phyloP scores from a whole-genome alignment of 2,329 filamentous ascomycete genomes.

The Verticillium alfalfae region DNA sequence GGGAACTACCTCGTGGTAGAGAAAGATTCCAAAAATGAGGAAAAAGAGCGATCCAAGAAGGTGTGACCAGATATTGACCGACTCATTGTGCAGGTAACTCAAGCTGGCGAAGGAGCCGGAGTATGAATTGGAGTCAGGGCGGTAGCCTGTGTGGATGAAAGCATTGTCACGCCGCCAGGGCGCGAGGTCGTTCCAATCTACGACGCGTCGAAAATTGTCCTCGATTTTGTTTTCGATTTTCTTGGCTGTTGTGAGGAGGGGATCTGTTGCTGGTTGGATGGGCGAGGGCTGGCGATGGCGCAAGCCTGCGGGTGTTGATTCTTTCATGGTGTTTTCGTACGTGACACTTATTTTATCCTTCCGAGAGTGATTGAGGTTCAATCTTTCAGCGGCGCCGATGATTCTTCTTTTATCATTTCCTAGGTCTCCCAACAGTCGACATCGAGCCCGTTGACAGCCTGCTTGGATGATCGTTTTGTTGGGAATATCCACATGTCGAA shows the following conservation, averaged over 20 bases:
- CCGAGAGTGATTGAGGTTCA: too few relatives aligned
- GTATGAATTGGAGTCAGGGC: conserved; percentile 44
- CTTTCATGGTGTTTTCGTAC: background rate
- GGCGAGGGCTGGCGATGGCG: background rate
- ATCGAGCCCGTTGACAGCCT: background rate
- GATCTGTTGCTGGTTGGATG: background rate
- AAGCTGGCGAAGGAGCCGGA: conserved; percentile 38
- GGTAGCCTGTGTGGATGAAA: conserved; percentile 50
- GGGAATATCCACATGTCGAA: background rate
- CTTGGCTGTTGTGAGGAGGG: conserved; percentile 17
- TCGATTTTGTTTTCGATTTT: conserved; percentile 33
- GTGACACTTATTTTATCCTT: background rate
- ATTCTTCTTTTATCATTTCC: background rate
- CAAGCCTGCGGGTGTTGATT: background rate
- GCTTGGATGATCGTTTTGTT: background rate
- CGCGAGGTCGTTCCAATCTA: conserved; percentile 55
- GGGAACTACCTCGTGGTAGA: conserved; percentile 55
- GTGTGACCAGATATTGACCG: conserved; percentile 59
- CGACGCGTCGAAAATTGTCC: conserved; percentile 26
- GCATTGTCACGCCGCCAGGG: conserved; percentile 55
- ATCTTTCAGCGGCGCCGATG: background rate
- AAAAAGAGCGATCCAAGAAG: conserved; percentile 61
- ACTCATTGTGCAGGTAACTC: conserved; percentile 54
- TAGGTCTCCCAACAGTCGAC: background rate
- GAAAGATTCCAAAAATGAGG: conserved; percentile 38